Evolutionary conservation across 1,284 basidiomycete species (phyloP).

Genomic region (Schizophyllum amplum): DNA sequence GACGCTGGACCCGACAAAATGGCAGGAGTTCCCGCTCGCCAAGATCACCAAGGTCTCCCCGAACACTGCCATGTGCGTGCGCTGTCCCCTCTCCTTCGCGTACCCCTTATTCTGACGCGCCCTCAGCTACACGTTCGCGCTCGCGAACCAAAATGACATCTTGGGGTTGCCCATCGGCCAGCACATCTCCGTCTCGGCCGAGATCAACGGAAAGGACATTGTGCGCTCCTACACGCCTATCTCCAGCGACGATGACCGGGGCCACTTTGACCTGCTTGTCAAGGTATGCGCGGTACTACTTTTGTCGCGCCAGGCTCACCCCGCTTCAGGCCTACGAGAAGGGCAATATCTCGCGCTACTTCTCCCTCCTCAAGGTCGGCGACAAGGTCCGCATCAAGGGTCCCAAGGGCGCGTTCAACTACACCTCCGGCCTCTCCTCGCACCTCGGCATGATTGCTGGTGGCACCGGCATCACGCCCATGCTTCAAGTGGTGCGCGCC

Average conservation of each 20-base stretch:
- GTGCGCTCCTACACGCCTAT: conserved; percentile 94
- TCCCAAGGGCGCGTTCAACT: conserved; percentile 91
- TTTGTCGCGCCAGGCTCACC: conserved; percentile 6
- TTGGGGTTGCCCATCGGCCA: conserved; percentile 95
- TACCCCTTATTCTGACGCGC: conserved; percentile 10
- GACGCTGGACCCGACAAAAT: conserved; percentile 67
- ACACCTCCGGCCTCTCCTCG: conserved; percentile 57
- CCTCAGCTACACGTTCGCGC: conserved; percentile 81
- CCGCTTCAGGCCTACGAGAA: conserved; percentile 81
- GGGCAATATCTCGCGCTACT: conserved; percentile 90
- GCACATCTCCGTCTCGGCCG: conserved; percentile 89
- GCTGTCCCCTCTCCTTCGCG: conserved; percentile 4
- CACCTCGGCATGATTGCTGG: conserved; percentile 96
- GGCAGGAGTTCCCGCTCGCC: conserved; percentile 77
- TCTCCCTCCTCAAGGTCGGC: conserved; percentile 76
- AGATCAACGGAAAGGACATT: conserved; percentile 87
- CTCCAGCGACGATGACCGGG: conserved; percentile 85
- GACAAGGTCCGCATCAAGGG: conserved; percentile 88
- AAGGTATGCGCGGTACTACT: conserved; percentile 53
- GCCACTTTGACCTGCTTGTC: conserved; percentile 93
- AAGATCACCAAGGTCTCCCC: conserved; percentile 85
- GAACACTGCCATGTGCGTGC: conserved; percentile 86
- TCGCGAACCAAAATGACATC: conserved; percentile 65
- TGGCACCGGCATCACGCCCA: conserved; percentile 93
- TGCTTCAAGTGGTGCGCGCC: conserved; percentile 94